Evolutionary conservation across 139 green algal species (phyloP).

Genomic region (Chlorella ohadii): DNA sequence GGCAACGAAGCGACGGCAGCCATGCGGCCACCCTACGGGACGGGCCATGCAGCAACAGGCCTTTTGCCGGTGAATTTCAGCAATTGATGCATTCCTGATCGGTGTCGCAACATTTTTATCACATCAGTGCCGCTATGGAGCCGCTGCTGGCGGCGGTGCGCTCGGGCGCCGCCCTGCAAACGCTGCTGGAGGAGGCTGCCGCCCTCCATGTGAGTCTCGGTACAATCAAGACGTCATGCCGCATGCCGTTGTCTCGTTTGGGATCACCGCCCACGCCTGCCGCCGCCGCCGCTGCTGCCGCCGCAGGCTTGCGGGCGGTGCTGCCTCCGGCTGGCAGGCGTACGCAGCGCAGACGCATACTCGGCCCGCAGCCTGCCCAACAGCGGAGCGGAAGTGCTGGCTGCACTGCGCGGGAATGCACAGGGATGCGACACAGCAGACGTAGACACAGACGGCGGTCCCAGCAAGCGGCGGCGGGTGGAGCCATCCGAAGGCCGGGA

Average conservation of each 20-base stretch:
- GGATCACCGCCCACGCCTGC: not conserved
- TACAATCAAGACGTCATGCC: not conserved
- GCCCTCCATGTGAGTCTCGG: not conserved
- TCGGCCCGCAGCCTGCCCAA: not conserved
- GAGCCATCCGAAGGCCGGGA: not conserved
- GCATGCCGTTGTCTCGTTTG: not conserved
- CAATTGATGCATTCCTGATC: too few relatives aligned
- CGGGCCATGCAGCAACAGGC: too few relatives aligned
- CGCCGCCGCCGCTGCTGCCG: not conserved
- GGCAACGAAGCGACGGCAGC: too few relatives aligned
- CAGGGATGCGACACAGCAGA: not conserved
- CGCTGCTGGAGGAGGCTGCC: constrained; percentile 8
- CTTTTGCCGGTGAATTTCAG: too few relatives aligned
- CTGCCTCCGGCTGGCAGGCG: constrained; percentile 28
- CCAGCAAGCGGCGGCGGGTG: not conserved
- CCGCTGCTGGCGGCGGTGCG: not conserved
- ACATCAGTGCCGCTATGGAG: not conserved
- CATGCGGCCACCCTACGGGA: too few relatives aligned
- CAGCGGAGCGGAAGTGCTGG: not conserved
- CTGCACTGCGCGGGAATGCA: not conserved
- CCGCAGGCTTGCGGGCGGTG: constrained; percentile 31
- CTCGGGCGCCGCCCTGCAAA: not conserved
- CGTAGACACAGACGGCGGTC: not conserved
- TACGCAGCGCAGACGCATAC: not conserved
- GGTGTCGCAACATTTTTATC: not conserved